Conservation (phyloP, 768 basidiomycete species). For the Mycena metata region DNA sequence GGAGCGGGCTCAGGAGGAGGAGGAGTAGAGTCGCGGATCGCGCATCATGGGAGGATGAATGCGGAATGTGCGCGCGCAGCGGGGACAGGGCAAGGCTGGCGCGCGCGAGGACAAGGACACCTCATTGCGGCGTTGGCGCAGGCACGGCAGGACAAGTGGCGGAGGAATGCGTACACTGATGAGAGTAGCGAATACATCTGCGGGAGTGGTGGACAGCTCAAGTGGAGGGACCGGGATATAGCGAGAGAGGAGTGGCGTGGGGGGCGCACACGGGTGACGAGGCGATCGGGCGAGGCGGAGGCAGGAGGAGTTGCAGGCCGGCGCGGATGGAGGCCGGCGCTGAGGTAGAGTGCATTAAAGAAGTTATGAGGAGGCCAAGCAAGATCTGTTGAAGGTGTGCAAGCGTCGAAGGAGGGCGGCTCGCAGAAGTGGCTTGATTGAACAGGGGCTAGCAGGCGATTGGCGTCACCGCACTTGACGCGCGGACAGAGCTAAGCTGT, state of each 20-base stretch:
- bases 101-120: not conserved
- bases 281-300: conserved; percentile 5
- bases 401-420: conserved; percentile 8
- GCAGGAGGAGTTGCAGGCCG: conserved; percentile 9
- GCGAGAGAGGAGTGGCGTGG: conserved; percentile 16
- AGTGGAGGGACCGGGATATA: not conserved
- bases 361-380: conserved; percentile 8
- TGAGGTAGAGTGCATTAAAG: conserved; percentile 15
- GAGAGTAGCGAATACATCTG: not conserved
- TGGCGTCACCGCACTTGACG: not conserved
- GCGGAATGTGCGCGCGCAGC: conserved; percentile 9
- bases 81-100: conserved; percentile 1
- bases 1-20: conserved; percentile 4
- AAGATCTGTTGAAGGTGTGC: conserved; percentile 15
- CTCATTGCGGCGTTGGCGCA: not conserved
- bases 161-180: not conserved
- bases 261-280: conserved; percentile 4
- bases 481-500: conserved; percentile 13
- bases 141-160: not conserved
- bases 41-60: conserved; percentile 17
- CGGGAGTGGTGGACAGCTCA: not conserved
- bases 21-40: conserved; percentile 9
- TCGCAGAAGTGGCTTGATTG: conserved; percentile 17
- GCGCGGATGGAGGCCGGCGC: conserved; percentile 13
- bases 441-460: conserved; percentile 6